Base-by-base conservation (phyloP, 371 early-diverging fungal genomes). In the Mortierella sp. region DNA sequence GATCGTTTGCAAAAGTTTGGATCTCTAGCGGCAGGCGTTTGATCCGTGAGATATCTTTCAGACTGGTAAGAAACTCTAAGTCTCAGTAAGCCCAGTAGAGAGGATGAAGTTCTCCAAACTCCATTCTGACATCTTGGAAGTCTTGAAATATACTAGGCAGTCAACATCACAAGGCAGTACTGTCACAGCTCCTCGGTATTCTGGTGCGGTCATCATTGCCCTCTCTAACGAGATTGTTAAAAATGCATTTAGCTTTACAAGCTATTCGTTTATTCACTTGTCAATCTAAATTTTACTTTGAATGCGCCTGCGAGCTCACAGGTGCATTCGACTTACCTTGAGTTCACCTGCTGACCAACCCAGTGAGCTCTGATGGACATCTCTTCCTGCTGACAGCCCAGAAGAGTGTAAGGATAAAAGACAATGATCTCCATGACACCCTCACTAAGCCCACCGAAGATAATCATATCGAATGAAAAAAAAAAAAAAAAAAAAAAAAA, bases 91-190 rank as follows among this genome's bases (percentile, higher is more conserved):
- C 51, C 69, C 58, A 29, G 69, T 69, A 29, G 63, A 23, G 30
- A 52, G 50, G 14, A 69, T 25, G 50, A 58, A 62, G 15, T 52
- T 63, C 56, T 69, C 58, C 58, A 62, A 52, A 37, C 69, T 45
- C 69, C 69, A 69, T 37, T 62, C 63, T 25, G 69, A 43, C 14
- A 62, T 47, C 47, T 68, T 69, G 69, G 63, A 62, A 51, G 69
- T 69, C 29, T 55, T 62, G 44, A 69, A 62, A 58, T 69, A 62
- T 29, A 28, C 26, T 28, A 23, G 50, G 23, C 52, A 1, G 25
- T 46, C 55, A 43, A 62, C 58, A 46, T 50, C 53, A 37, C 57
- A 16, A 37, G 63, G 63, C 57, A 62, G 51, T 45, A 50, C 7
- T 51, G 48, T 58, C 62, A 46, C 44, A 7, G 62, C 28, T 16